phyloP scores from a whole-genome alignment of 148 eudicot species.

The Euryodendron excelsum region DNA sequence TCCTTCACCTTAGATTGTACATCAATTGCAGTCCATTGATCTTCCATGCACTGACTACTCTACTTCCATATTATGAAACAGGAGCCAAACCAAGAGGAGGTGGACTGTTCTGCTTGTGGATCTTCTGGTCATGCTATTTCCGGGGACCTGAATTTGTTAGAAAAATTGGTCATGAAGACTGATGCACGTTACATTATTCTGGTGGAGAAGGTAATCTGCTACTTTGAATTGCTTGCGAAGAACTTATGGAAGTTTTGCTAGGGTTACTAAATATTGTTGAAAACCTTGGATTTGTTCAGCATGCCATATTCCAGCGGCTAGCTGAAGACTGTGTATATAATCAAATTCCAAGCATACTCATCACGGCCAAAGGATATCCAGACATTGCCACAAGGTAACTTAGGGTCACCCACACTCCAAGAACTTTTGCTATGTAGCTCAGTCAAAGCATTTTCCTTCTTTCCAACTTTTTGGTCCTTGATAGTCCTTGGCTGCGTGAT shows the following conservation, averaged over 20 bases:
- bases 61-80: slow-evolving; percentile 13
- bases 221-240: neutral
- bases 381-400: slow-evolving; percentile 90
- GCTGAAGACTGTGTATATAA: slow-evolving; percentile 87
- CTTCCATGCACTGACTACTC: neutral
- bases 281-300: slow-evolving; percentile 40
- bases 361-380: slow-evolving; percentile 97
- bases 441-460: neutral
- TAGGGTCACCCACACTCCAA: neutral
- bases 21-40: neutral
- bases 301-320: slow-evolving; percentile 95
- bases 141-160: slow-evolving; percentile 74
- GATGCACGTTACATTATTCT: slow-evolving; percentile 93
- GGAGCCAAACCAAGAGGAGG: slow-evolving; percentile 78
- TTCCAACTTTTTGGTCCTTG: neutral
- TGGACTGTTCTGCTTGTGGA: slow-evolving; percentile 81
- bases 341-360: slow-evolving; percentile 90
- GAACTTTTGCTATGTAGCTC: neutral
- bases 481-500: neutral
- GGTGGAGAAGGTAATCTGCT: slow-evolving; percentile 73
- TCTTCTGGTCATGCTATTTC: slow-evolving; percentile 90
- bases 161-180: slow-evolving; percentile 61
- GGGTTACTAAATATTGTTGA: neutral
- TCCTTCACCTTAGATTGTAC: neutral
- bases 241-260: neutral